Conservation (phyloP, 441 rosid genomes). For the Capsella rubella region DNA sequence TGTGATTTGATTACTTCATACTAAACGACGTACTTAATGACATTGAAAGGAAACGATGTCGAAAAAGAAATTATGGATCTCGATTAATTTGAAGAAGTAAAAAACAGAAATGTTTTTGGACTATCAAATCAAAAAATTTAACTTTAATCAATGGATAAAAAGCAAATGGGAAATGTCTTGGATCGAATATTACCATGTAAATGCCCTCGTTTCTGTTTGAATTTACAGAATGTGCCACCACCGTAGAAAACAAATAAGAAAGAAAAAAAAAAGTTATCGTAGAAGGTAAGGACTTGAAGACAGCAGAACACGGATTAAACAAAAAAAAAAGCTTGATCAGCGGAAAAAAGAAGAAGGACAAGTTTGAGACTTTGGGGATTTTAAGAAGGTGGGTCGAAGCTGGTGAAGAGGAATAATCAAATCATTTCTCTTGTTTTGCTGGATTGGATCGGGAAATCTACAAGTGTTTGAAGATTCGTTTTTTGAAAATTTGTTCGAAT, state of each 20-base stretch:
- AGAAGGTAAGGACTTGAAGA: slow-evolving; percentile 41
- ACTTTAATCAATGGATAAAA: too few relatives aligned
- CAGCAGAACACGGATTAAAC: background rate
- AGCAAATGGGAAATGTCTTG: background rate
- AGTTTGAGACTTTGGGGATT: slow-evolving; percentile 20
- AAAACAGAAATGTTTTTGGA: too few relatives aligned
- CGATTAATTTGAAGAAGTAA: too few relatives aligned
- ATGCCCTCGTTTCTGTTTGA: slow-evolving; percentile 31
- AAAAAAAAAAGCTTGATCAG: background rate
- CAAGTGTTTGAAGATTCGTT: slow-evolving; percentile 34
- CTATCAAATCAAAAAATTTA: too few relatives aligned
- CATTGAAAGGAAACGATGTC: too few relatives aligned
- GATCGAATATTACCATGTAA: slow-evolving; percentile 46
- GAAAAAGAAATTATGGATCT: too few relatives aligned
- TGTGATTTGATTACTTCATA: too few relatives aligned
- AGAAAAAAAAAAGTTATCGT: slow-evolving; percentile 45
- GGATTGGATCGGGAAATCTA: slow-evolving; percentile 31
- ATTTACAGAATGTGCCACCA: slow-evolving; percentile 66
- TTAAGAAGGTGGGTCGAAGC: background rate
- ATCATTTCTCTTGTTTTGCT: slow-evolving; percentile 18
- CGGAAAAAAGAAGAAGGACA: slow-evolving; percentile 28
- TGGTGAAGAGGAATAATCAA: background rate
- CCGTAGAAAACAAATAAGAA: slow-evolving; percentile 34
- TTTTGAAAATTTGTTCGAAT: slow-evolving; percentile 19
- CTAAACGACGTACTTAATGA: too few relatives aligned